Conservation (phyloP, 1,139 yeast species). For the Taiozyma onychis region DNA sequence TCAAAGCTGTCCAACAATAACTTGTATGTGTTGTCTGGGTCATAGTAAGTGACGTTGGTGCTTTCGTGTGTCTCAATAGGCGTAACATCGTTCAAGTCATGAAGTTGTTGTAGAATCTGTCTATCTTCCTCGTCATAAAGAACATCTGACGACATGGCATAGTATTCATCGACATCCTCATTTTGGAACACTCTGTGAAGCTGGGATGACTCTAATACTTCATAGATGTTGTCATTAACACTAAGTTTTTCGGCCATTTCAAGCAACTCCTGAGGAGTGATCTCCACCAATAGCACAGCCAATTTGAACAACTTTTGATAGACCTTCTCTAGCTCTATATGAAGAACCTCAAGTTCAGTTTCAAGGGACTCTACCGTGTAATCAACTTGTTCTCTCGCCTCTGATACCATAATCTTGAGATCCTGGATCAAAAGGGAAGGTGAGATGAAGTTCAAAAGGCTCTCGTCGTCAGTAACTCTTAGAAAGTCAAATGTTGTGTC, state of each 20-base stretch:
- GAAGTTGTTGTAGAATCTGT: constrained; percentile 1
- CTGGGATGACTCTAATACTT: not conserved
- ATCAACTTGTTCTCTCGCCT: not conserved
- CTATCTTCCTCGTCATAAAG: constrained; percentile 3
- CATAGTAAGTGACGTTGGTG: constrained; percentile 6
- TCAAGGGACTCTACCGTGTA: constrained; percentile 6
- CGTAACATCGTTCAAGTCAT: not conserved
- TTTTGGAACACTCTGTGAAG: constrained; percentile 1
- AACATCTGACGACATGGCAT: constrained; percentile 1
- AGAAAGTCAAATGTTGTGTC: not conserved
- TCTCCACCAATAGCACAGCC: constrained; percentile 13
- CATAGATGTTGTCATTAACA: constrained; percentile 4
- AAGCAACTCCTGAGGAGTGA: constrained; percentile 13
- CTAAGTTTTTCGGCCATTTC: constrained; percentile 12
- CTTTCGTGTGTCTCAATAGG: not conserved
- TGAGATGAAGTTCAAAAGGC: not conserved
- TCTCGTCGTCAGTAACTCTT: not conserved
- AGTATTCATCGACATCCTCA: not conserved
- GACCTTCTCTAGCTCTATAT: constrained; percentile 10
- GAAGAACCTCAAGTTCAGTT: constrained; percentile 7
- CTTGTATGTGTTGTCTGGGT: constrained; percentile 11
- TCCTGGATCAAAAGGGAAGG: not conserved
- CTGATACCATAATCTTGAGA: not conserved
- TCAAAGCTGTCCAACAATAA: constrained; percentile 2
- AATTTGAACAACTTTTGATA: constrained; percentile 12